phyloP scores from a whole-genome alignment of 2,329 filamentous ascomycete genomes.

The Fusarium sp. region DNA sequence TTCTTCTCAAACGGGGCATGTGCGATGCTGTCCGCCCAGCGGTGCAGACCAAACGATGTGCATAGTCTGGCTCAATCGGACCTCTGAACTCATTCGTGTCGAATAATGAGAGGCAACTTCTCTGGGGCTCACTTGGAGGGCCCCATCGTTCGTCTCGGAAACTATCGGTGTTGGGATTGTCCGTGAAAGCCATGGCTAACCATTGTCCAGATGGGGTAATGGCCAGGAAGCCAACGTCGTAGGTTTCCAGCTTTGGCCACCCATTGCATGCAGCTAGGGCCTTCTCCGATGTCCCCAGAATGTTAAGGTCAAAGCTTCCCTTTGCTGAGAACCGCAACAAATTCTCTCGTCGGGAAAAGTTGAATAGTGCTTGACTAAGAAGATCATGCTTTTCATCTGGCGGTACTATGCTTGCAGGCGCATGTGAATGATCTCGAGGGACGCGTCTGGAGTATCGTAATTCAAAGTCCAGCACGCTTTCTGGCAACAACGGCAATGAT shows the following conservation, averaged over 20 bases:
- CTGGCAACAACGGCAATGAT: background rate
- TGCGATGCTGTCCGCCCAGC: slow-evolving; percentile 2
- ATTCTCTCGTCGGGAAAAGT: slow-evolving; percentile 11
- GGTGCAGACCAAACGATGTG: background rate
- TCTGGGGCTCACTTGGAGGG: background rate
- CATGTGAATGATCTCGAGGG: slow-evolving; percentile 4
- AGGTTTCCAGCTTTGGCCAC: slow-evolving; percentile 8
- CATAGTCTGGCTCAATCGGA: slow-evolving; percentile 8
- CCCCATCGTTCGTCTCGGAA: slow-evolving; percentile 12
- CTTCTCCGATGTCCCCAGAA: background rate
- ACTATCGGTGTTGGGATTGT: background rate
- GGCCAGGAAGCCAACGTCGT: slow-evolving; percentile 6
- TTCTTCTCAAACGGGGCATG: background rate
- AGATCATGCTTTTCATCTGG: background rate
- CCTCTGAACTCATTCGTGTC: slow-evolving; percentile 15
- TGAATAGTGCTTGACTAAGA: slow-evolving; percentile 8
- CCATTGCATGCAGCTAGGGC: background rate
- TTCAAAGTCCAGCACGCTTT: slow-evolving; percentile 1
- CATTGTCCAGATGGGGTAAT: slow-evolving; percentile 8
- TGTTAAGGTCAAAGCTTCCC: slow-evolving; percentile 7
- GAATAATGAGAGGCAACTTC: background rate
- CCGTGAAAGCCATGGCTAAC: background rate
- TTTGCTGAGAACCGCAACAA: background rate
- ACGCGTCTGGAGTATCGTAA: slow-evolving; percentile 1
- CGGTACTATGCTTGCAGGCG: background rate